These are phyloP conservation scores for Auriscalpium orientale DNA, from an alignment of 768 basidiomycete species.

Conservation along the genomic window DNA sequence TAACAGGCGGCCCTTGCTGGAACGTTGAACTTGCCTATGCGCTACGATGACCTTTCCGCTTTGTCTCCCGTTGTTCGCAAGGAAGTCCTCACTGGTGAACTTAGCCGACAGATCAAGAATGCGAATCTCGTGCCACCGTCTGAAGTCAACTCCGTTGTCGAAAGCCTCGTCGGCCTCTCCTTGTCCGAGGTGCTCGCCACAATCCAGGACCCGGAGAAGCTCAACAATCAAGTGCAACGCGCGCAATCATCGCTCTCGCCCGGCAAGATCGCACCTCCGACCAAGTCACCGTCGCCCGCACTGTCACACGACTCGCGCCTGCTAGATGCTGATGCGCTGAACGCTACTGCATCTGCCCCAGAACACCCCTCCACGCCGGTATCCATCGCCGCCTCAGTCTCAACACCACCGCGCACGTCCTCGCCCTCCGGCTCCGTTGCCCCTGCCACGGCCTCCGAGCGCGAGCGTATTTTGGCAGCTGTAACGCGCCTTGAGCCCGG, in stretches of 20 bases:
- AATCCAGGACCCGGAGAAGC: conserved; percentile 61
- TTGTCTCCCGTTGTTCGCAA: conserved; percentile 84
- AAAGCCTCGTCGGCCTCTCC: conserved; percentile 61
- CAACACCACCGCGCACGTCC: conserved; percentile 77
- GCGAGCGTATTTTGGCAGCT: conserved; percentile 64
- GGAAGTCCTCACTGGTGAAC: conserved; percentile 78
- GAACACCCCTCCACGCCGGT: conserved; percentile 86
- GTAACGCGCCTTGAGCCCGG: conserved; percentile 56
- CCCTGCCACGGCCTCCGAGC: conserved; percentile 48
- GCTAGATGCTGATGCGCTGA: conserved; percentile 53
- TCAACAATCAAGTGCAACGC: conserved; percentile 54
- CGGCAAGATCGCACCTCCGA: conserved; percentile 33
- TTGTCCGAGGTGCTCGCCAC: conserved; percentile 71
- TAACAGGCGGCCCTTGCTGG: conserved; percentile 72
- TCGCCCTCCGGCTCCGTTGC: conserved; percentile 62
- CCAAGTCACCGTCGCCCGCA: conserved; percentile 49
- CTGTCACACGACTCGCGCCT: conserved; percentile 65
- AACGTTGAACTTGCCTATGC: conserved; percentile 74
- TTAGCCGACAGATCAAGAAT: conserved; percentile 63
- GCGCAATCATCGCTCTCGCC: conserved; percentile 19
- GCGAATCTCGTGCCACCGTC: conserved; percentile 43
- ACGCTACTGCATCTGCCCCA: conserved; percentile 80
- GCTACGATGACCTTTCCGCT: conserved; percentile 76
- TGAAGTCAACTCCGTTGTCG: conserved; percentile 61
- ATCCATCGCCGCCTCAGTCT: conserved; percentile 65